Evolutionary conservation across 208 protist genomes (phyloP), one percentile per base, ranked within the genome.

Genomic region (Leishmania tarentolae): DNA sequence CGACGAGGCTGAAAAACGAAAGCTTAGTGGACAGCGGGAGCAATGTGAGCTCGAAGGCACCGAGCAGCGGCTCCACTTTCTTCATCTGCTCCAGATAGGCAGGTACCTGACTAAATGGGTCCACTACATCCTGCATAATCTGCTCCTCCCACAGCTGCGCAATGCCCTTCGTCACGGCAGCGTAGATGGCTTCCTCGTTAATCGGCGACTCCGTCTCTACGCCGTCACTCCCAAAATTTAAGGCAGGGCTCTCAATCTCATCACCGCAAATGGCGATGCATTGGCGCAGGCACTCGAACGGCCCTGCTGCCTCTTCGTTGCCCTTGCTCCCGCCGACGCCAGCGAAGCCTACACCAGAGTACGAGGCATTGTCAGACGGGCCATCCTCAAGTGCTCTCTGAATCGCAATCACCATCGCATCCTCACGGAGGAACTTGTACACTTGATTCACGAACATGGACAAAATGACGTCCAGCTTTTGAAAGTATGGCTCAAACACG

Each of bases 401-500:
- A 59, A 97, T 93, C 15, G 94, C 89, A 53, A 94, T 83, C 66
- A 91, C 85, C 84, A 95, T 88, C 35, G 91, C 87, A 73, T 91
- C 92, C 83, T 91, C 84, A 61, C 89, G 83, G 7, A 97, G 82
- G 21, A 96, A 79, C 78, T 83, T 83, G 71, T 89, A 92, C 9
- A 96, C 78, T 61, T 93, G 89, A 52, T 84, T 73, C 3, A 95
- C 91, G 83, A 97, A 93, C 76, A 95, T 88, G 9, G 82, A 82
- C 19, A 93, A 81, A 28, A 96, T 90, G 0, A 87, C 85, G 70
- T 97, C 92, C 0, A 96, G 87, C 82, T 97, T 97, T 8, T 91
- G 86, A 87, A 97, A 97, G 86, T 96, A 97, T 17, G 94, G 94
- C 69, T 95, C 91, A 76, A 96, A 97, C n/a, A 93, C 85, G 73